Evolutionary conservation across 306 rosid genomes (phyloP).

Genomic region (Acacia crassicarpa): DNA sequence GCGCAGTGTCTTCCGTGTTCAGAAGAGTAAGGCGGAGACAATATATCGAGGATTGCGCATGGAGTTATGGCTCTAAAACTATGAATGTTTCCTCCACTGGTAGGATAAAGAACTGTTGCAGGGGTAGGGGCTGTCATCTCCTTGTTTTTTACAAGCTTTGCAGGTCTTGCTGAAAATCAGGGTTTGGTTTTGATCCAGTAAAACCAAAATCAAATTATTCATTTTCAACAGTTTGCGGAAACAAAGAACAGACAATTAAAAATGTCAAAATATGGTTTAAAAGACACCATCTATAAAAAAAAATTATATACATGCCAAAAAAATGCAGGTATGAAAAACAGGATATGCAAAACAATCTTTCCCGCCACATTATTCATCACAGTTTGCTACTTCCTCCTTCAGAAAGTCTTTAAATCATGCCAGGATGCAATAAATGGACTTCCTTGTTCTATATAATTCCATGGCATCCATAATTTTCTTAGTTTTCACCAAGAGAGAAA

Average conservation of each 20-base stretch:
- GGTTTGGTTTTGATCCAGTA: conserved; percentile 29
- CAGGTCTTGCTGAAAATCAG: conserved; percentile 75
- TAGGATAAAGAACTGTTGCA: conserved; percentile 82
- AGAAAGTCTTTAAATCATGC: neutral
- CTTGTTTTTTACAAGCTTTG: conserved; percentile 69
- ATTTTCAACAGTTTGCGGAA: neutral
- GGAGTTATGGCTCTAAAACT: conserved; percentile 86
- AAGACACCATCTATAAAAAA: neutral
- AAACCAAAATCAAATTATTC: neutral
- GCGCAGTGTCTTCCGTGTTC: conserved; percentile 84
- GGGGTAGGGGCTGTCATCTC: conserved; percentile 85
- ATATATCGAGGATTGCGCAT: conserved; percentile 90
- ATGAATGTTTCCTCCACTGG: conserved; percentile 92
- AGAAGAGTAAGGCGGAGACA: conserved; percentile 89
- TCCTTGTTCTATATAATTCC: neutral
- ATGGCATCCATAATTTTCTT: neutral
- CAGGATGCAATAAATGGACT: conserved; percentile 9
- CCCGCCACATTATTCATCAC: neutral
- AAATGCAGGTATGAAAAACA: neutral
- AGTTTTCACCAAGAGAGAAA: neutral
- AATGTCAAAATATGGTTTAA: neutral
- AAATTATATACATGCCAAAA: neutral
- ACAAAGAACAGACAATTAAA: neutral
- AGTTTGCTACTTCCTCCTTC: neutral
- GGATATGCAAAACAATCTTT: neutral